Base-by-base conservation (phyloP, 768 basidiomycete genomes). In the Artomyces pyxidatus region DNA sequence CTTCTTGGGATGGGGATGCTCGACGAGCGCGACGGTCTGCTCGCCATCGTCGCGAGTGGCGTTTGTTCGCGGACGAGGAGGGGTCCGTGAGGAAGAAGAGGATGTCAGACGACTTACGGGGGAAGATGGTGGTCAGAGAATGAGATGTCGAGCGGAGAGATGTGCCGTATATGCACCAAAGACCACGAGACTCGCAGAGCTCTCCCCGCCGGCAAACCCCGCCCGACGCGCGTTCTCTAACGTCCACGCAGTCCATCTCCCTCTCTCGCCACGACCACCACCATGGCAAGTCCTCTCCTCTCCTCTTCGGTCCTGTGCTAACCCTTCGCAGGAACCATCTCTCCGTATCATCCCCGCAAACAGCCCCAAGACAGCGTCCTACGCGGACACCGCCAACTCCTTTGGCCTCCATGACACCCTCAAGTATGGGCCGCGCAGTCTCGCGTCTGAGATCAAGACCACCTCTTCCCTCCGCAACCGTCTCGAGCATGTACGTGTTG, bases 391-490 rank as follows among this genome's bases (percentile, higher is more conserved):
- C 6, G 75, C 80, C 45, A 86, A 85, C 65, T 74, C 74, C 54
- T 69, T 89, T 47, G 94, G 93, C 35, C 73, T 92, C 1, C 95
- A 96, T 64, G 92, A 97, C 64, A 81, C 88, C 3, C 75, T 99
- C 48, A 76, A 80, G 45, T 81, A 94, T 67, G 95, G 95, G 3
- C 81, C 84, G 19, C 79, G 86, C 51, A 89, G 75, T 59, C 75
- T 97, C 53, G 85, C 86, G 0, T 76, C 84, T 17, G 85, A 92
- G 58, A 72, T 83, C 10, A 77, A 82, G 53, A 72, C 80, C 9
- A 73, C 75, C 29, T 74, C 75, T 59, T 69, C 73, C 5, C 61
- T 96, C 39, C 81, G 82, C 65, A 68, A 76, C 6, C 75, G 95
- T 41, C 69, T 98, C 25, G 78, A 88, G 60, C 85, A 82, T 57